Evolutionary conservation across 2,329 filamentous ascomycete genomes (phyloP).

Genomic region (Stachybotrys chartarum): DNA sequence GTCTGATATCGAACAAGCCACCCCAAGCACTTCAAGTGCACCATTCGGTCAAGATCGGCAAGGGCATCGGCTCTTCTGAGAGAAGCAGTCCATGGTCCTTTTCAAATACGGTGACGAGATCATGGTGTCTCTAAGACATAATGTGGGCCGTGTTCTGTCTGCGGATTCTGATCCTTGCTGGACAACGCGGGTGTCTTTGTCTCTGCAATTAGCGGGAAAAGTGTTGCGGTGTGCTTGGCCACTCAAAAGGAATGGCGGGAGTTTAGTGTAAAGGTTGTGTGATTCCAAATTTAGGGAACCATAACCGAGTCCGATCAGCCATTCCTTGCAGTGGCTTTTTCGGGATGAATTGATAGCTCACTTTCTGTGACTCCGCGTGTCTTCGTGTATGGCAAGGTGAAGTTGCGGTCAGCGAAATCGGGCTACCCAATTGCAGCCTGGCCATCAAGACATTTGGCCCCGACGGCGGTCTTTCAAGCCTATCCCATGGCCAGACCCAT

Average conservation of each 20-base stretch:
- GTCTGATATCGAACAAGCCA: slow-evolving; percentile 12
- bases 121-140: too few species aligned
- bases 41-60: slow-evolving; percentile 11
- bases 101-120: not conserved
- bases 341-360: not conserved
- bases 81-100: not conserved
- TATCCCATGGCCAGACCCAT: too few species aligned
- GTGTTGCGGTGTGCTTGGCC: too few species aligned
- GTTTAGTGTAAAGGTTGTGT: too few species aligned
- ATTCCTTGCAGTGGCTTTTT: not conserved
- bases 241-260: too few species aligned
- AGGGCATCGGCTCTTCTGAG: slow-evolving; percentile 7
- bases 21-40: slow-evolving; percentile 23
- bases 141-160: too few species aligned
- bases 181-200: too few species aligned
- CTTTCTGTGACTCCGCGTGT: not conserved
- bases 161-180: too few species aligned
- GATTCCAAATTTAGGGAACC: too few species aligned
- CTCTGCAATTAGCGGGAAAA: too few species aligned
- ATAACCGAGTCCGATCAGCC: too few species aligned
- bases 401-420: slow-evolving; percentile 20
- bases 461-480: too few species aligned
- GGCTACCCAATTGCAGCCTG: slow-evolving; percentile 16
- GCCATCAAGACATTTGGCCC: not conserved
- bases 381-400: not conserved